A percentile compares a stretch with the other conserved stretches of the same genome.
These are phyloP conservation scores for Asterochloris sp. DNA, from an alignment of 139 green algal genomes.

Conservation along the genomic window DNA sequence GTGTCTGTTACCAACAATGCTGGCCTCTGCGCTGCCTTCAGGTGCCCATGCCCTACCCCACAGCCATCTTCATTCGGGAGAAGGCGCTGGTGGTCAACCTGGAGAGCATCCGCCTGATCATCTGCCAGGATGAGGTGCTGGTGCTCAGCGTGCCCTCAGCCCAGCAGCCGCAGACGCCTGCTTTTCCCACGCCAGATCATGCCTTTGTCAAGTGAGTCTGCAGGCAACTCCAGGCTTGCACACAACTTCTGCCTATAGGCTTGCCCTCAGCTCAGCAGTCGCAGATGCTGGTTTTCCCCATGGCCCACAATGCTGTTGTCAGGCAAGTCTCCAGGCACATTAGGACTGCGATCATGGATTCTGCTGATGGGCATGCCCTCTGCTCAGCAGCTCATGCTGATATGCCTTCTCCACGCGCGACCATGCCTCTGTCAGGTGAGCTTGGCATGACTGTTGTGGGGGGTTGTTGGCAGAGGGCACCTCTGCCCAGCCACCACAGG, in stretches of 20 bases:
- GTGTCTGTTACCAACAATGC: too few relatives aligned
- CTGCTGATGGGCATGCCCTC: slow-evolving; percentile 13
- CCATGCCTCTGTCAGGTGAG: slow-evolving; percentile 1
- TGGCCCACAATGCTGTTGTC: slow-evolving; percentile 4
- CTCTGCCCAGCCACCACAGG: too few relatives aligned
- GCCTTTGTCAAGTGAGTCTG: background rate
- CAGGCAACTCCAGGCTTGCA: background rate
- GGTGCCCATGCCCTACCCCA: slow-evolving; percentile 17
- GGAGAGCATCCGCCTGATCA: slow-evolving; percentile 30
- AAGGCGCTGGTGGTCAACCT: slow-evolving; percentile 36
- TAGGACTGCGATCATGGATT: background rate
- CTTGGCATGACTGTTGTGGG: too few relatives aligned
- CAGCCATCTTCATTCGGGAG: slow-evolving; percentile 32
- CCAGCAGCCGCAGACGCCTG: background rate
- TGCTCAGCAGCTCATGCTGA: background rate
- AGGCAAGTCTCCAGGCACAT: background rate
- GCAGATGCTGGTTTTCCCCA: slow-evolving; percentile 1
- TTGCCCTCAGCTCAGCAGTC: slow-evolving; percentile 12
- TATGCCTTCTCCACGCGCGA: slow-evolving; percentile 5
- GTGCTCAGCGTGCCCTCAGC: slow-evolving; percentile 31
- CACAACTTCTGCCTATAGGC: background rate
- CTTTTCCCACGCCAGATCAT: slow-evolving; percentile 16
- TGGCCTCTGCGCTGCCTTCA: background rate
- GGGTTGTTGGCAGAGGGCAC: too few relatives aligned
- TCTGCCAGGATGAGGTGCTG: slow-evolving; percentile 30